Conservation (phyloP, 1,284 basidiomycete genomes). For the Ustilago bromivora region DNA sequence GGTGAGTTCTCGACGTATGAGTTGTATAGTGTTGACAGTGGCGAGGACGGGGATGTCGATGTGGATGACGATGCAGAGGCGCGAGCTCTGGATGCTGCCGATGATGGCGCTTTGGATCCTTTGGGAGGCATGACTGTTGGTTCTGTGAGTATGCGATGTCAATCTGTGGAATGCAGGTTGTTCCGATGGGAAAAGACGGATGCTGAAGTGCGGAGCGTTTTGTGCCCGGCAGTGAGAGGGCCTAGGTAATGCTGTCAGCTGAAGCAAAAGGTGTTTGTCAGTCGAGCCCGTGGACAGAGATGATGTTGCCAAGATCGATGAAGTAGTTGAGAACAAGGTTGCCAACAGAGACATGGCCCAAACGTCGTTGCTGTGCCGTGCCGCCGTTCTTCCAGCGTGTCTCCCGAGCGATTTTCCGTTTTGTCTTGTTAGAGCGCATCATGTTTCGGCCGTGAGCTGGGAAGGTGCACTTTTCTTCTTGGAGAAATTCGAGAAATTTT, state of each 20-base stretch:
- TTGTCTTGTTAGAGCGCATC: constrained; percentile 10
- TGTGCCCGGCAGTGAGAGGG: too few species aligned
- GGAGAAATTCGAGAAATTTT: constrained; percentile 17
- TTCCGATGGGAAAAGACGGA: too few species aligned
- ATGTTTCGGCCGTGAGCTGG: constrained; percentile 28
- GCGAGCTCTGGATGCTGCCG: constrained; percentile 23
- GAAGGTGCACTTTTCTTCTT: not conserved
- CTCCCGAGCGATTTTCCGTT: not conserved
- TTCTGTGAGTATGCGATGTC: not conserved
- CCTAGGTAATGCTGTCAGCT: not conserved
- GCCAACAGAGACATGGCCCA: constrained; percentile 17
- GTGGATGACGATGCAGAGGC: constrained; percentile 19
- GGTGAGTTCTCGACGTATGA: constrained; percentile 84
- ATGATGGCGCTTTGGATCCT: constrained; percentile 22
- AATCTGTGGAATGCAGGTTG: not conserved
- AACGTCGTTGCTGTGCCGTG: constrained; percentile 16
- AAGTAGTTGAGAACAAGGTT: not conserved
- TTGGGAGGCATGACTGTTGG: constrained; percentile 37
- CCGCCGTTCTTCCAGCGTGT: constrained; percentile 30
- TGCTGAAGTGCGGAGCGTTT: not conserved
- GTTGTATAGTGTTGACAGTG: constrained; percentile 74
- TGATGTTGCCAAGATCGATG: constrained; percentile 2
- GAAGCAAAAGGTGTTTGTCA: not conserved
- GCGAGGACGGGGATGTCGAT: constrained; percentile 23
- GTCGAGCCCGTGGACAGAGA: not conserved